Evolutionary conservation across 2,329 filamentous ascomycete species (phyloP), one percentile per base, ranked within the genome.

Genomic region (Penicillium verrucosum): DNA sequence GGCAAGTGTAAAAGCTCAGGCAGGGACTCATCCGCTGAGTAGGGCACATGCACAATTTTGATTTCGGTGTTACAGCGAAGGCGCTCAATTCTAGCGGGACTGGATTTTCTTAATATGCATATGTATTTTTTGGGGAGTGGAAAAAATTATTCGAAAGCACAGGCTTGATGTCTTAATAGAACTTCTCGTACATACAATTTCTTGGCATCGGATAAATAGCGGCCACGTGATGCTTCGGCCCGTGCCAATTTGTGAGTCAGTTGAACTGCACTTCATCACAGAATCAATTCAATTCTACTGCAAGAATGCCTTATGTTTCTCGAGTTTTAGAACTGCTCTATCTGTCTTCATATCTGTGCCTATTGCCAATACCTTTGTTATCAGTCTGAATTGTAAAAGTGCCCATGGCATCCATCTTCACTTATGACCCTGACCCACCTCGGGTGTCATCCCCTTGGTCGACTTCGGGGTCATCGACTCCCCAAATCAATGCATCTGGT

Each of bases 401-500:
- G 29, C 32, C 27, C 34, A 95, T 94, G 90, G 93, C 94, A 57
- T 97, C 93, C 12, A 90, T 99, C 65, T 99, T 99, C 73, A 97
- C 93, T 0, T 99, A 90, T 71, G 91, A 97, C 60, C 87, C 90
- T 2, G 89, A 96, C 63, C 90, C 92, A 44, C 90, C 90, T 2
- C 82, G 90, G 72, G 91, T 97, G 36, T 88, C 89, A 14, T 97
- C 93, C 18, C 94, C 94, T 16, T 99, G 94, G 94, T 82, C 88
- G 50, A 85, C 81, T 11, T 82, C 86, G 37, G 76, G 76, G 53
- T 72, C 77, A 14, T 74, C 70, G 41, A 77, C 74, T 29, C 74
- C 74, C 41, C 73, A 75, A 62, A 55, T 63, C 53, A 64, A 62
- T 51, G 52, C 66, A 56, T 53, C 65, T 57, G 68, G 66, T 49